Percentiles rank a stretch among this genome's conserved stretches.
phyloP scores from a whole-genome alignment of 2,329 filamentous ascomycete genomes.

The Coniochaeta hoffmannii region DNA sequence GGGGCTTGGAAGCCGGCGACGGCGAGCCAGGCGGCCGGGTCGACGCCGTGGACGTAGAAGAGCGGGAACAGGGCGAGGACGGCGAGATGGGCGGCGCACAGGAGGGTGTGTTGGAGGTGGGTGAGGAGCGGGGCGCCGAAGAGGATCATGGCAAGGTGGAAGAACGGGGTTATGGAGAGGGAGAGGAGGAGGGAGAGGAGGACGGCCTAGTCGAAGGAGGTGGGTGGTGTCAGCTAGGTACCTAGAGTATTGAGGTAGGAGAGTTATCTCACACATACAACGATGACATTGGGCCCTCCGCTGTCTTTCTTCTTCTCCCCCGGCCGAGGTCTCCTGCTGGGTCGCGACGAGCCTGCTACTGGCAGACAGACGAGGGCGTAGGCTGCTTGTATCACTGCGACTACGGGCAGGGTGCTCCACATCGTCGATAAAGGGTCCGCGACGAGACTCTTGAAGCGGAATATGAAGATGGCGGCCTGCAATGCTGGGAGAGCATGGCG shows the following conservation, averaged over 20 bases:
- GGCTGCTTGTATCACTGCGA: slow-evolving; percentile 22
- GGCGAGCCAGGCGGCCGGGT: slow-evolving; percentile 61
- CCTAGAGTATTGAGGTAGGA: background rate
- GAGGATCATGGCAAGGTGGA: slow-evolving; percentile 64
- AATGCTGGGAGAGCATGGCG: slow-evolving; percentile 21
- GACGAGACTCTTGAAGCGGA: slow-evolving; percentile 22
- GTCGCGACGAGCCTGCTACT: slow-evolving; percentile 41
- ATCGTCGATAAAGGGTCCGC: slow-evolving; percentile 21
- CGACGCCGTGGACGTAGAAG: slow-evolving; percentile 79
- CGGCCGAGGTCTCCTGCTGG: slow-evolving; percentile 40
- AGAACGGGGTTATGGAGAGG: slow-evolving; percentile 57
- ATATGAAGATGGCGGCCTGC: slow-evolving; percentile 18
- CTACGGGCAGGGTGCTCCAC: slow-evolving; percentile 20
- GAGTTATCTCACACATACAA: slow-evolving; percentile 29
- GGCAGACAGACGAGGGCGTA: slow-evolving; percentile 60
- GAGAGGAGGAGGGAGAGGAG: slow-evolving; percentile 51
- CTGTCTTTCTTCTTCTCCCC: slow-evolving; percentile 46
- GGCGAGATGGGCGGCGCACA: slow-evolving; percentile 75
- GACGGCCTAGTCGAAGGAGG: slow-evolving; percentile 37
- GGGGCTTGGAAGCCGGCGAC: slow-evolving; percentile 62
- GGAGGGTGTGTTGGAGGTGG: slow-evolving; percentile 68
- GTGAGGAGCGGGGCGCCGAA: slow-evolving; percentile 88
- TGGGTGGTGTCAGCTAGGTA: slow-evolving; percentile 2
- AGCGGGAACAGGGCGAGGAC: slow-evolving; percentile 72
- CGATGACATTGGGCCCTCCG: slow-evolving; percentile 34